These are phyloP conservation scores for Boletus rubropictus DNA, from an alignment of 768 basidiomycete genomes.

Conservation along the genomic window DNA sequence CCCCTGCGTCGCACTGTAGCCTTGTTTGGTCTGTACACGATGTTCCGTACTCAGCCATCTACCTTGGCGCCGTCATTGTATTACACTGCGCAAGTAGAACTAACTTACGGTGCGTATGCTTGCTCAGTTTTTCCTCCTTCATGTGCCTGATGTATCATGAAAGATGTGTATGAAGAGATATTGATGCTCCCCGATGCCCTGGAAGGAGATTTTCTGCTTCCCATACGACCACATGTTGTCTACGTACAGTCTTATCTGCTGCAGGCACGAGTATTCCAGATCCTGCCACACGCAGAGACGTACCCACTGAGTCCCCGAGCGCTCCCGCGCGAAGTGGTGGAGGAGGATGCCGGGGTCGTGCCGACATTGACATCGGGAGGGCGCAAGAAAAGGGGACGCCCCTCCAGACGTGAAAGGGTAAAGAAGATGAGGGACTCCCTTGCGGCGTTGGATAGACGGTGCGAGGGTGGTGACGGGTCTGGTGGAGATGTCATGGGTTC, in stretches of 20 bases:
- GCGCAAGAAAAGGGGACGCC: conserved; percentile 57
- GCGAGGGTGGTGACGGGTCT: conserved; percentile 23
- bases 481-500: conserved; percentile 4
- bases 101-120: conserved; percentile 48
- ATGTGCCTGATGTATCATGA: conserved; percentile 5
- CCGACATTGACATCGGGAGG: neutral
- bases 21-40: conserved; percentile 65
- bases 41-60: conserved; percentile 63
- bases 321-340: conserved; percentile 64
- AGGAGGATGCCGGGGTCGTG: conserved; percentile 31
- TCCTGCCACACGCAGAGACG: conserved; percentile 50
- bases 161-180: conserved; percentile 56
- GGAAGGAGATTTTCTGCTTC: conserved; percentile 33
- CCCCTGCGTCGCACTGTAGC: conserved; percentile 55
- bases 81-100: conserved; percentile 47
- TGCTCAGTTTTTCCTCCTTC: neutral
- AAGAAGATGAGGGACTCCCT: conserved; percentile 49
- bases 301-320: conserved; percentile 54
- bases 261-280: conserved; percentile 47
- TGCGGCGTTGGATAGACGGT: conserved; percentile 44
- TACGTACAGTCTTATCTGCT: conserved; percentile 47
- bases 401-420: conserved; percentile 53
- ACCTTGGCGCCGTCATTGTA: conserved; percentile 47
- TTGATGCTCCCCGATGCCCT: conserved; percentile 44
- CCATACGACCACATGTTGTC: conserved; percentile 47